Evolutionary conservation across 306 rosid genomes (phyloP).

Genomic region (Crotalaria pallida): DNA sequence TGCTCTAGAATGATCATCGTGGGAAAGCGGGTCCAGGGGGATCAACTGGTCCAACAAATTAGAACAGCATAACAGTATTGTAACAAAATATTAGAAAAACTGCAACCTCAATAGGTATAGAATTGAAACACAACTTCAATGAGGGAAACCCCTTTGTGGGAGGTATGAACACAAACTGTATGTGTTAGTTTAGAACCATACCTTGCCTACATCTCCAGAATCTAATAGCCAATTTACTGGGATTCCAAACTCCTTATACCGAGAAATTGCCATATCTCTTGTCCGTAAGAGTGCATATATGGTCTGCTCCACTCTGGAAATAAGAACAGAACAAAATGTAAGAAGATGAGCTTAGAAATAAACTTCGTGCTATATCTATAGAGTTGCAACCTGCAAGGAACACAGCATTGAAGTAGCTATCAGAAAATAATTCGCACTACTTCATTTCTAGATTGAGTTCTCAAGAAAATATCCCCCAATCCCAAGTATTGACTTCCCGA

Average conservation of each 20-base stretch:
- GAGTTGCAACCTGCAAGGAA: neutral
- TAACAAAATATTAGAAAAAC: neutral
- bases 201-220: constrained; percentile 90
- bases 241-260: constrained; percentile 72
- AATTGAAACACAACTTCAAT: neutral
- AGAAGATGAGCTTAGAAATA: neutral
- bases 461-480: constrained; percentile 5
- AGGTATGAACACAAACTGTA: neutral
- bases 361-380: neutral
- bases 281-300: constrained; percentile 73
- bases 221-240: constrained; percentile 78
- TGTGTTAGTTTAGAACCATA: constrained; percentile 23
- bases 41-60: neutral
- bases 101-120: neutral
- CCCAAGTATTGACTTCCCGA: constrained; percentile 10
- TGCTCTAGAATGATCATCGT: neutral
- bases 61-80: neutral
- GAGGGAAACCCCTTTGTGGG: neutral
- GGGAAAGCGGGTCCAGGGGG: neutral
- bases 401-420: neutral
- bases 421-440: neutral
- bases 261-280: constrained; percentile 80
- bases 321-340: neutral
- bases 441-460: neutral
- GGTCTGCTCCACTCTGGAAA: constrained; percentile 72